These are phyloP conservation scores for Clavispora vitiphila DNA, from an alignment of 805 yeast genomes.

Conservation along the genomic window DNA sequence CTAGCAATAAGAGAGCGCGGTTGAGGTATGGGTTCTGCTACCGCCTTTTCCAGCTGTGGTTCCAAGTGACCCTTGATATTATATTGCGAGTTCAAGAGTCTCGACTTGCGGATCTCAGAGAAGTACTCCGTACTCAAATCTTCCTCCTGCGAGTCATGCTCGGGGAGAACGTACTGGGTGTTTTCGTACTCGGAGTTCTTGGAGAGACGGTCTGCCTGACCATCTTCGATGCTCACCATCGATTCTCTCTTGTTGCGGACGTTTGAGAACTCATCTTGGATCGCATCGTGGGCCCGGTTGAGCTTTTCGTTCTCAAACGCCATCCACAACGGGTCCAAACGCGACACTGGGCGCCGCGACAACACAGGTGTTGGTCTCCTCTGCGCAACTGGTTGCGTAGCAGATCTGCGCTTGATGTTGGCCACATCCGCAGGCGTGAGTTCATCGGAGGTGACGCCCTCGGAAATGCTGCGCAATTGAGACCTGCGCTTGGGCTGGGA, in stretches of 20 bases:
- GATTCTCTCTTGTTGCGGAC: slow-evolving; percentile 26
- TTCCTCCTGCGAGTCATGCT: slow-evolving; percentile 29
- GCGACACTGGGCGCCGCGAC: slow-evolving; percentile 52
- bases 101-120: slow-evolving; percentile 40
- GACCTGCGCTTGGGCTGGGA: slow-evolving; percentile 35
- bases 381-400: slow-evolving; percentile 36
- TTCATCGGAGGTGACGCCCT: slow-evolving; percentile 28
- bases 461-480: slow-evolving; percentile 36
- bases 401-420: slow-evolving; percentile 40
- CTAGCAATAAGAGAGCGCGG: slow-evolving; percentile 53
- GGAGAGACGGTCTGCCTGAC: slow-evolving; percentile 13
- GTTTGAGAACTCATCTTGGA: slow-evolving; percentile 29
- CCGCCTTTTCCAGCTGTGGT: not conserved
- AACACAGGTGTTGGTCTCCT: slow-evolving; percentile 33
- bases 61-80: slow-evolving; percentile 17
- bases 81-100: slow-evolving; percentile 40
- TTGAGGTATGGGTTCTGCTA: slow-evolving; percentile 1
- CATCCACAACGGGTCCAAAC: slow-evolving; percentile 52
- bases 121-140: slow-evolving; percentile 41
- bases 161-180: slow-evolving; percentile 30
- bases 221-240: slow-evolving; percentile 27
- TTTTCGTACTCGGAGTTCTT: slow-evolving; percentile 13
- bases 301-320: slow-evolving; percentile 46
- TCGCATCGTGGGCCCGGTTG: slow-evolving; percentile 40
- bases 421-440: slow-evolving; percentile 44